Conservation (phyloP, 345 rosid genomes). For the Aquilaria sinensis region DNA sequence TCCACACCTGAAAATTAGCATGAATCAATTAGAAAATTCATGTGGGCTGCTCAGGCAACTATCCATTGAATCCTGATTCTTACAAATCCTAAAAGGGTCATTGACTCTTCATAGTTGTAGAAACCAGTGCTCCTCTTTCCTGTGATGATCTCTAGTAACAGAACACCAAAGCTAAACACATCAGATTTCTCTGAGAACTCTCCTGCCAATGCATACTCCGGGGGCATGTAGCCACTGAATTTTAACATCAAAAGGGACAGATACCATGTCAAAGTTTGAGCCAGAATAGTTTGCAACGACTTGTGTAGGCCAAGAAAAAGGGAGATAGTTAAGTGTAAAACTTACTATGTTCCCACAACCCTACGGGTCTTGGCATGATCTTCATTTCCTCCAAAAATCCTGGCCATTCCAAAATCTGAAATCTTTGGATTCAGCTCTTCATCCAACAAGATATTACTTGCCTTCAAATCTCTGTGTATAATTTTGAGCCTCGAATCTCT, state of each 20-base stretch:
- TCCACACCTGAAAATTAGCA: slow-evolving; percentile 31
- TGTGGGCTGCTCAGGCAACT: no score
- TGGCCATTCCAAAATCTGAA: slow-evolving; percentile 44
- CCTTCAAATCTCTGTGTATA: slow-evolving; percentile 46
- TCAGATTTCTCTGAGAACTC: slow-evolving; percentile 37
- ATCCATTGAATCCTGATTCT: slow-evolving; percentile 3
- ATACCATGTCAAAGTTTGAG: not conserved
- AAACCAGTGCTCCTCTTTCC: slow-evolving; percentile 34
- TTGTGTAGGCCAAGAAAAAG: not conserved
- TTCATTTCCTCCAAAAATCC: slow-evolving; percentile 27
- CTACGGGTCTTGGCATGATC: slow-evolving; percentile 37
- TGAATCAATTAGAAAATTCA: not conserved
- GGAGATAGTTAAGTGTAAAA: not conserved
- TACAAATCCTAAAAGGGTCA: slow-evolving; percentile 28
- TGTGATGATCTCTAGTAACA: slow-evolving; percentile 34
- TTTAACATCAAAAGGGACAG: not conserved
- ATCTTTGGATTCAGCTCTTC: slow-evolving; percentile 40
- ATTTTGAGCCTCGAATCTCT: slow-evolving; percentile 43
- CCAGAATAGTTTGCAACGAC: not conserved
- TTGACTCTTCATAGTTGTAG: slow-evolving; percentile 18
- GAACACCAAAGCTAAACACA: slow-evolving; percentile 37
- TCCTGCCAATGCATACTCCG: slow-evolving; percentile 41
- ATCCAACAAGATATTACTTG: slow-evolving; percentile 45
- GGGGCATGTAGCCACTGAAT: slow-evolving; percentile 46
- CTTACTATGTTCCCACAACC: slow-evolving; percentile 40